A percentile compares a stretch with the other conserved stretches of the same genome.
Evolutionary conservation across 306 rosid genomes (phyloP).

Genomic region (Crotalaria pallida): DNA sequence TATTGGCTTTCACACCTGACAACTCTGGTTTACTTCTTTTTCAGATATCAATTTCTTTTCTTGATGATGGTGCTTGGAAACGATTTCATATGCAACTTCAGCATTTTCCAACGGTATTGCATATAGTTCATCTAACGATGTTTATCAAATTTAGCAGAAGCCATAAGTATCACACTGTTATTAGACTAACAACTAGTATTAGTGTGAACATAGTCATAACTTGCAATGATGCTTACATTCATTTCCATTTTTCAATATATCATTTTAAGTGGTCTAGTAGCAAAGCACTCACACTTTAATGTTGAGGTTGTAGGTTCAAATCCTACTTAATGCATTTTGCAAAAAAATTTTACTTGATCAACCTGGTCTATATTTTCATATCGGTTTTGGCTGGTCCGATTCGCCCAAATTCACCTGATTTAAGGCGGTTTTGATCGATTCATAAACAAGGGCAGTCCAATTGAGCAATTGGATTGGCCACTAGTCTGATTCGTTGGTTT

Average conservation of each 20-base stretch:
- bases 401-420: no score
- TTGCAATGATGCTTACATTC: slow-evolving; percentile 3
- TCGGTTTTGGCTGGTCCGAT: no score
- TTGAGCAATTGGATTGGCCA: no score
- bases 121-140: background rate
- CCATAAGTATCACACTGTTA: background rate
- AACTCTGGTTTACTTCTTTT: slow-evolving; percentile 7
- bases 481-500: no score
- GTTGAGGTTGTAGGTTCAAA: no score
- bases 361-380: no score
- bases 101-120: slow-evolving; percentile 85
- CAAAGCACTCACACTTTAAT: no score
- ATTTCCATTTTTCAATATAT: slow-evolving; percentile 12
- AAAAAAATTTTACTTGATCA: no score
- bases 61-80: slow-evolving; percentile 99
- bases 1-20: background rate
- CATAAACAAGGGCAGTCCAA: no score
- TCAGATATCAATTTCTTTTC: slow-evolving; percentile 90
- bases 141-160: slow-evolving; percentile 14
- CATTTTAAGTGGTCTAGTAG: no score
- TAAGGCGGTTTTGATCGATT: no score
- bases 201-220: slow-evolving; percentile 2
- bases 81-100: slow-evolving; percentile 90
- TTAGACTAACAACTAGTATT: background rate
- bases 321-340: no score